A percentile compares a stretch with the other conserved stretches of the same genome.
Conservation (phyloP, 164 flowering plant species). For the Paratinospora sagittata region DNA sequence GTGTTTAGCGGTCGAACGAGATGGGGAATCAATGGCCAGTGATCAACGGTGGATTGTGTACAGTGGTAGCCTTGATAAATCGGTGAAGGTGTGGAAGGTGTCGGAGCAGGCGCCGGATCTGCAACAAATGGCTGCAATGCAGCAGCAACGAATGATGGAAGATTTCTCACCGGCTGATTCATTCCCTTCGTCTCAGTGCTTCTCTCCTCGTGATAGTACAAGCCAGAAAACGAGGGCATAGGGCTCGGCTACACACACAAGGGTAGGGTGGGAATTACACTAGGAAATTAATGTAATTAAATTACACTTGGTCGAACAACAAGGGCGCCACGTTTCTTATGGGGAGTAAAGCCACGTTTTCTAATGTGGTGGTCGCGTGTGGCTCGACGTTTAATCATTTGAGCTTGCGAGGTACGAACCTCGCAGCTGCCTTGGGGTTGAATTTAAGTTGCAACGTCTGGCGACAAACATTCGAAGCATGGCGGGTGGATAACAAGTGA, state of each 20-base stretch:
- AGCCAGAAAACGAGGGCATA: not conserved
- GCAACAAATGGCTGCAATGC: slow-evolving; percentile 10
- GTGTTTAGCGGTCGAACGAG: slow-evolving; percentile 48
- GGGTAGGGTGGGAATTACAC: not conserved
- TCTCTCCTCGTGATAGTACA: not conserved
- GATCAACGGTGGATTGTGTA: slow-evolving; percentile 44
- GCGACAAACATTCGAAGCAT: too few species aligned
- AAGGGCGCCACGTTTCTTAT: not conserved
- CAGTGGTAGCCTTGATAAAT: slow-evolving; percentile 58
- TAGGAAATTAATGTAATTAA: not conserved
- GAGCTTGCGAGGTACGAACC: not conserved
- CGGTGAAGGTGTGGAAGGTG: slow-evolving; percentile 59
- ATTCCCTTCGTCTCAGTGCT: slow-evolving; percentile 1
- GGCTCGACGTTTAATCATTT: not conserved
- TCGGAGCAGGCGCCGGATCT: slow-evolving; percentile 33
- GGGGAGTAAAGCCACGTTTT: not conserved
- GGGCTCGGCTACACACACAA: not conserved
- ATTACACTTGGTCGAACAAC: not conserved
- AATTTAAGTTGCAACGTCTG: too few species aligned
- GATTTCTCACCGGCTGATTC: not conserved
- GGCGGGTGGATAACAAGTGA: too few species aligned
- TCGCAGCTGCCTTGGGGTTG: too few species aligned
- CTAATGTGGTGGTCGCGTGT: not conserved
- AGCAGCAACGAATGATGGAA: slow-evolving; percentile 6
- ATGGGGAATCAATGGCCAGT: slow-evolving; percentile 10